phyloP scores from a whole-genome alignment of 139 green algal species.

The Picochlorum sp. region DNA sequence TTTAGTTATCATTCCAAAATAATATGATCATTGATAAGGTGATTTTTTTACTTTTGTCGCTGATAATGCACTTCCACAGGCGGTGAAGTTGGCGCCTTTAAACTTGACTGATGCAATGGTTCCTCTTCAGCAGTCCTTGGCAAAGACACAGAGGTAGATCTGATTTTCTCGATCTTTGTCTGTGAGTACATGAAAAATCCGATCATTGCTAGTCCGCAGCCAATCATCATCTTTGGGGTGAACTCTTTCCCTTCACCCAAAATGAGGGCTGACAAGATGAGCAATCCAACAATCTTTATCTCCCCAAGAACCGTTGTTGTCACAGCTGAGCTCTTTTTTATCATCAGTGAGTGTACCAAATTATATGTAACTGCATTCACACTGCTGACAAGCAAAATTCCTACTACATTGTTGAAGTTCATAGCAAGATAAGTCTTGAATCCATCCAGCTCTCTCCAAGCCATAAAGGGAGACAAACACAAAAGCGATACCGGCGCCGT shows the following conservation, averaged over 20 bases:
- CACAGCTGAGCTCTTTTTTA: conserved; percentile 37
- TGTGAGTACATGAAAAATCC: conserved; percentile 32
- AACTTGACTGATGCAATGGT: neutral
- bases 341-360: conserved; percentile 36
- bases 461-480: conserved; percentile 46
- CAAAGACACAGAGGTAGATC: neutral
- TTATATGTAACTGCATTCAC: conserved; percentile 15
- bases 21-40: too few relatives aligned
- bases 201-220: conserved; percentile 21
- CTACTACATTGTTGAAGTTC: neutral
- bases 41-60: too few relatives aligned
- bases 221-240: conserved; percentile 30
- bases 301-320: conserved; percentile 54
- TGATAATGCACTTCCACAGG: too few relatives aligned
- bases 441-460: conserved; percentile 12
- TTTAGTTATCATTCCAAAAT: too few relatives aligned
- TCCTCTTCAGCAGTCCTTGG: neutral
- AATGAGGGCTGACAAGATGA: conserved; percentile 36
- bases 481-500: conserved; percentile 46
- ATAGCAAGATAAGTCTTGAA: conserved; percentile 12
- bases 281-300: conserved; percentile 42
- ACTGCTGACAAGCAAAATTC: conserved; percentile 1
- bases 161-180: neutral
- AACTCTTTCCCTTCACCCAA: conserved; percentile 40
- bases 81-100: neutral